Percentiles rank a stretch among this genome's conserved stretches.
phyloP scores from a whole-genome alignment of 2,329 filamentous ascomycete species.

The Lasiodiplodia sp. region DNA sequence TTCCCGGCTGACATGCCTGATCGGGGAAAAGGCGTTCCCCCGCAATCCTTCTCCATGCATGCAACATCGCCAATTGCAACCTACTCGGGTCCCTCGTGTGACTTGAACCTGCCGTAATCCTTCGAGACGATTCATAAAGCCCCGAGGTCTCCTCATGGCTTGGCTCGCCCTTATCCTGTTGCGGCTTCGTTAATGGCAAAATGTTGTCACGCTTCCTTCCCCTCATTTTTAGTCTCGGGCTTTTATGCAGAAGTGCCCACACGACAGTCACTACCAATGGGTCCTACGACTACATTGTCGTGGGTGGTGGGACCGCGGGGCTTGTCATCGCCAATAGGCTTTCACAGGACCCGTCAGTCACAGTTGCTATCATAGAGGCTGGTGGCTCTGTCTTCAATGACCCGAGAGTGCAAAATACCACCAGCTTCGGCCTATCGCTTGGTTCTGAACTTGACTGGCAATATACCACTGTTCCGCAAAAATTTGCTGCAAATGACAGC shows the following conservation, averaged over 20 bases:
- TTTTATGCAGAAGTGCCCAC: background rate
- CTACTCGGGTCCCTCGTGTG: background rate
- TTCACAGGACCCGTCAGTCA: conserved; percentile 37
- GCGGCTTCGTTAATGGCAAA: background rate
- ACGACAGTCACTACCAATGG: background rate
- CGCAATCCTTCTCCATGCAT: conserved; percentile 21
- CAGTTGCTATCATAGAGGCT: conserved; percentile 35
- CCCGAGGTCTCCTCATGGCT: background rate
- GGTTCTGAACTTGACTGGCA: conserved; percentile 47
- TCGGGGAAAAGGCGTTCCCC: background rate
- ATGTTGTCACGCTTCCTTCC: background rate
- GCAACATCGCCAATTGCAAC: conserved; percentile 12
- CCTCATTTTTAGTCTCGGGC: background rate
- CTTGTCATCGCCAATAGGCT: conserved; percentile 37
- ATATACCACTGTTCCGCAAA: conserved; percentile 44
- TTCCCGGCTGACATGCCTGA: background rate
- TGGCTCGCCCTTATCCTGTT: no score
- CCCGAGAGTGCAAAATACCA: conserved; percentile 39
- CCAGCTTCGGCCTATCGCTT: conserved; percentile 37
- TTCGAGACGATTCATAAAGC: background rate
- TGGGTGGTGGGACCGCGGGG: conserved; percentile 34
- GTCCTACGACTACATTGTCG: conserved; percentile 28
- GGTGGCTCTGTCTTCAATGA: conserved; percentile 38
- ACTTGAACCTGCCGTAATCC: background rate
- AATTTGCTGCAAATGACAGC: conserved; percentile 35